A percentile compares a stretch with the other conserved stretches of the same genome.
These are phyloP conservation scores for Exophiala sideris DNA, from an alignment of 2,329 filamentous ascomycete genomes.

Conservation along the genomic window DNA sequence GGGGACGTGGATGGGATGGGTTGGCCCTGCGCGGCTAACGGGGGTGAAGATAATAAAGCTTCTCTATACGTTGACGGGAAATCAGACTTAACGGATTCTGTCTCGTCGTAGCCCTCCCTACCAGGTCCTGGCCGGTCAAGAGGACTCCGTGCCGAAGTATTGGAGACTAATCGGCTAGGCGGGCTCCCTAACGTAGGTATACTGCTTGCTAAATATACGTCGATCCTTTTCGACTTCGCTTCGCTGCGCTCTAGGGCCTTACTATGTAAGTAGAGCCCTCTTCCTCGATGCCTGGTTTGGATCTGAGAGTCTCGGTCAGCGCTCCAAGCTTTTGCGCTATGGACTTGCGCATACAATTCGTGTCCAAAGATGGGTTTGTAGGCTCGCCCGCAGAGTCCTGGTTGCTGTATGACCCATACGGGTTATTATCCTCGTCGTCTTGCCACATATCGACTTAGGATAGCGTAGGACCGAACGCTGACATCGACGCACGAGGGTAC, in stretches of 20 bases:
- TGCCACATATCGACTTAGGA: constrained; percentile 64
- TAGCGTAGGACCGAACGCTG: too few relatives aligned
- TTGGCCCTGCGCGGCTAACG: constrained; percentile 72
- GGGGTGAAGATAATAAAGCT: constrained; percentile 49
- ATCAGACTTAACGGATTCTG: constrained; percentile 89
- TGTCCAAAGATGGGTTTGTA: constrained; percentile 14
- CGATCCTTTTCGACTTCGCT: constrained; percentile 85
- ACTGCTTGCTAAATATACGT: constrained; percentile 75
- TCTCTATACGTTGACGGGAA: constrained; percentile 88
- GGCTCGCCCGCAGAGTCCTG: constrained; percentile 53
- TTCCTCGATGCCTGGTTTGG: constrained; percentile 72
- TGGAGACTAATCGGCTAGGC: constrained; percentile 65
- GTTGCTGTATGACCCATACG: constrained; percentile 90
- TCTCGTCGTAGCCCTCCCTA: constrained; percentile 68
- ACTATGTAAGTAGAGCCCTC: constrained; percentile 60
- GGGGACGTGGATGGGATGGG: constrained; percentile 35
- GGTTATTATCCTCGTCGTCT: constrained; percentile 98
- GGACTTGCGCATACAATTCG: constrained; percentile 15
- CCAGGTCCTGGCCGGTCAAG: constrained; percentile 43
- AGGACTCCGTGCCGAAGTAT: constrained; percentile 41
- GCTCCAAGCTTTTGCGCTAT: not conserved
- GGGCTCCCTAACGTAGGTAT: constrained; percentile 58
- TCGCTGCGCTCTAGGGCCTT: constrained; percentile 89
- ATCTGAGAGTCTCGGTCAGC: constrained; percentile 35
- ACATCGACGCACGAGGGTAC: too few relatives aligned